Base-by-base conservation (phyloP, 805 yeast species). In the Candida boidinii region DNA sequence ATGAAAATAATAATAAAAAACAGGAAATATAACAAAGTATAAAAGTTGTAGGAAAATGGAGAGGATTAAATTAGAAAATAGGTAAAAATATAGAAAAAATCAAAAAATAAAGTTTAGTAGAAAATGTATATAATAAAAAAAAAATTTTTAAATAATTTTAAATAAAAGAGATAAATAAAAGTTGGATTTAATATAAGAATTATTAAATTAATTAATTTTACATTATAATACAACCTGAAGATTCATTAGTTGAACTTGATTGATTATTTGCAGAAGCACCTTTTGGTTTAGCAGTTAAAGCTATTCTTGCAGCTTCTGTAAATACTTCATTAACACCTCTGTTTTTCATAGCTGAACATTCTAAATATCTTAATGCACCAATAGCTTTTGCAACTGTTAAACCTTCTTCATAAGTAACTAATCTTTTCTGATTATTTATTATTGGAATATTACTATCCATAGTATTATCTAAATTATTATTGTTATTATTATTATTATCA, bases 301-400 rank as follows among this genome's bases (percentile, higher is more conserved):
- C 97, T 51, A 95, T 88, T 56, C 98, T 78, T 7, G 97, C 96
- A 28, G 97, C 98, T 61, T 92, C 98, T 0, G 96, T 87, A 55
- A 92, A 92, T 8, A 96, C 97, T 62, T 92, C 98, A 52, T 94
- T 92, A n/a, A 92, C 98, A 44, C 98, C 98, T 51, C 94, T 75
- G 58, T 88, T 90, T 56, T 81, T 79, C 66, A 88, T 92, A 6
- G 98, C 97, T 18, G 95, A 84, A 62, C 98, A 92, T 59, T 92
- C 98, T 51, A 92, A 68, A 56, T 92, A 92, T 50, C 97, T 74
- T 48, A 88, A 66, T 1, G 98, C 97, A 17, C 96, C 96, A 28
- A 92, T 83, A 53, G 75, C 75, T 52, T 87, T 87, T 24, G 98
- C 98, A 48, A 90, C 86, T 1, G 79, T 78, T 37, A 92, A 69